Evolutionary conservation across 2,329 filamentous ascomycete species (phyloP), one percentile per base, ranked within the genome.

Genomic region (Mycosphaerelloides madeirae): DNA sequence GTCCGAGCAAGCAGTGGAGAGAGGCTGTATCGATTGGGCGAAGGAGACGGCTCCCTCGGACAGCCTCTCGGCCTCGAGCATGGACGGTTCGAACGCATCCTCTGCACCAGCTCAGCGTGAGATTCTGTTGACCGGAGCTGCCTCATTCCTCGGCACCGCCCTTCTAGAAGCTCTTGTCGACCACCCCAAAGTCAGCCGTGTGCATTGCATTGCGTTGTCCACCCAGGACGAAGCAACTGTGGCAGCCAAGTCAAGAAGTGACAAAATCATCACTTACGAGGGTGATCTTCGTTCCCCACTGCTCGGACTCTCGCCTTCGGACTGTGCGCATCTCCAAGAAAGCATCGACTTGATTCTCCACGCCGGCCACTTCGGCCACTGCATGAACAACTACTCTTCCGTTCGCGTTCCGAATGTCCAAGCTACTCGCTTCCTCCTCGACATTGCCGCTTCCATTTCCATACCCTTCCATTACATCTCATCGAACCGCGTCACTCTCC

Each of bases 151-250:
- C 1, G 71, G 65, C 4, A 40, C 51, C 3, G 45, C 65, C 7
- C 43, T 78, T 16, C 55, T 76, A 1, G n/a, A 48, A 3, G 47
- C 56, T 1, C 64, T 79, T 1, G 39, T 68, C 0, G 44, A 56
- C 3, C 42, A 66, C 3, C 29, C 53, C 0, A 39, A 43, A 0
- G 60, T 77, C 0, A 22, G 42, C 1, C 58, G 55, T 11, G 55
- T 78, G 1, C 67, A 74, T 53, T 75, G 72, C 47, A 35, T 77
- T 8, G 72, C 72, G 4, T 57, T 73, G 1, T 56, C 64, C 1
- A 60, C 6, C 6, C 49, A n/a, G n/a, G n/a, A n/a, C n/a, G n/a
- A 3, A 53, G 73, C 14, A 13, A 29, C 40, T 5, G n/a, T 48
- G 1, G 38, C 44, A 6, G 11, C 29, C 7, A 25, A 18, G 48